Conservation (phyloP, 2,329 filamentous ascomycete genomes). For the Pyrenophora seminiperda region DNA sequence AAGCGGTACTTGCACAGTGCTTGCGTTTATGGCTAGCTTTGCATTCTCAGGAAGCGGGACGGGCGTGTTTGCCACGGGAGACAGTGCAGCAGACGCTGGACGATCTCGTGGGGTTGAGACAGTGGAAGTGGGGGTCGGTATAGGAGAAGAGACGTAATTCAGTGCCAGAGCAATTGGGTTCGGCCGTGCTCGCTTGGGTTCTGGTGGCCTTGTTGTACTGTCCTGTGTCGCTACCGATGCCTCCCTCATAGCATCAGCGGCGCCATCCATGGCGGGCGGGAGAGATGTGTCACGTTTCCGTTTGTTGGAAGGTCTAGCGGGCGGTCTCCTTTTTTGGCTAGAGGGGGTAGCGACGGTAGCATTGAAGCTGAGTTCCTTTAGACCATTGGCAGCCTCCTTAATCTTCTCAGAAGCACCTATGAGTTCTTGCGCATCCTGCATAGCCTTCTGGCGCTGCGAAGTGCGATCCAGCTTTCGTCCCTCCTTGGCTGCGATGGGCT, state of each 20-base stretch:
- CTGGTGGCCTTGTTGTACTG: constrained; percentile 31
- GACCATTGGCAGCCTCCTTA: constrained; percentile 40
- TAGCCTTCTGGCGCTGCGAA: constrained; percentile 59
- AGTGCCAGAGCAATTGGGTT: constrained; percentile 25
- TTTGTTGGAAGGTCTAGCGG: constrained; percentile 51
- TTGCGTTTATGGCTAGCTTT: constrained; percentile 22
- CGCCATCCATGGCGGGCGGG: constrained; percentile 24
- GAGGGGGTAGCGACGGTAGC: constrained; percentile 25
- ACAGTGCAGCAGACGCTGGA: constrained; percentile 17
- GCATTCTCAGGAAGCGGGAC: constrained; percentile 20
- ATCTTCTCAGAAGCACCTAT: constrained; percentile 44
- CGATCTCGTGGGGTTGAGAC: constrained; percentile 15
- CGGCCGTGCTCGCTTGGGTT: constrained; percentile 39
- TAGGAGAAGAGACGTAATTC: constrained; percentile 15
- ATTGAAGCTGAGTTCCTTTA: constrained; percentile 43
- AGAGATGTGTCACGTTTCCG: constrained; percentile 60
- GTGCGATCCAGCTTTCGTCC: constrained; percentile 76
- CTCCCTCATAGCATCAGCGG: constrained; percentile 24
- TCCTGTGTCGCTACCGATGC: constrained; percentile 36
- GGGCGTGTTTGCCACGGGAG: constrained; percentile 20
- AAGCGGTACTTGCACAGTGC: constrained; percentile 49
- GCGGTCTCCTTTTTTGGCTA: constrained; percentile 30
- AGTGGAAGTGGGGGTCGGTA: constrained; percentile 17
- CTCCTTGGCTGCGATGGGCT: constrained; percentile 78
- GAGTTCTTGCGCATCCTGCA: constrained; percentile 44